phyloP scores from a whole-genome alignment of 2,329 filamentous ascomycete species.

The Arachnopeziza araneosa region DNA sequence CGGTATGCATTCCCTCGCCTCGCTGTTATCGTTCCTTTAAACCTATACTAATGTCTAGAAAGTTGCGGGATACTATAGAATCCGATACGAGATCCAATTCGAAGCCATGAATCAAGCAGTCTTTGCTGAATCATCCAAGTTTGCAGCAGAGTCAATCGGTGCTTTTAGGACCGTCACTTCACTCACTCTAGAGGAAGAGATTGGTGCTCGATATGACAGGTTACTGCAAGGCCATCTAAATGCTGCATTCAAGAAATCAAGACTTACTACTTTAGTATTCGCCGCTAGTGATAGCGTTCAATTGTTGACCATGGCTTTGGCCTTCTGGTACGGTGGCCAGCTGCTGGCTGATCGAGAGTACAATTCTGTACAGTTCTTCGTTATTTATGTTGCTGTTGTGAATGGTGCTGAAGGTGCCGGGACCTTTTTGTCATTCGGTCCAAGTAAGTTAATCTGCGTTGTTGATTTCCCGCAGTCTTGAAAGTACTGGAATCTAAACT shows the following conservation, averaged over 20 bases:
- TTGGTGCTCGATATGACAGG: conserved; percentile 42
- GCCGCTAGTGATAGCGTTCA: conserved; percentile 50
- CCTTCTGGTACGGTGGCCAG: conserved; percentile 49
- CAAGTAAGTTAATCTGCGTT: conserved; percentile 26
- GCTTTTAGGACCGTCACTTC: conserved; percentile 59
- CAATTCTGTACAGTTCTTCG: conserved; percentile 10
- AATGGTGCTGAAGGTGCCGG: conserved; percentile 48
- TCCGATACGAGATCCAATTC: conserved; percentile 51
- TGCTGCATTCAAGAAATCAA: conserved; percentile 42
- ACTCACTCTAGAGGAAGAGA: conserved; percentile 33
- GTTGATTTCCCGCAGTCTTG: conserved; percentile 5
- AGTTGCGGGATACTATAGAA: conserved; percentile 39
- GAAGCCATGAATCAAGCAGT: conserved; percentile 51
- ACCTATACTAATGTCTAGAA: conserved; percentile 19
- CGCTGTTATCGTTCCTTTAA: neutral
- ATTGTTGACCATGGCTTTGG: conserved; percentile 51
- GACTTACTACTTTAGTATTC: conserved; percentile 45
- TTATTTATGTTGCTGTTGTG: conserved; percentile 48
- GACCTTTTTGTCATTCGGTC: conserved; percentile 46
- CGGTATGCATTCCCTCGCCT: neutral
- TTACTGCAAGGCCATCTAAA: conserved; percentile 43
- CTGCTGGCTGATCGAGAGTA: conserved; percentile 32
- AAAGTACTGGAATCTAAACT: neutral
- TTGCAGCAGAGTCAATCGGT: conserved; percentile 56
- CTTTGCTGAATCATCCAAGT: conserved; percentile 56